phyloP scores from a whole-genome alignment of 164 flowering plant species.

The Magnolia officinalis region DNA sequence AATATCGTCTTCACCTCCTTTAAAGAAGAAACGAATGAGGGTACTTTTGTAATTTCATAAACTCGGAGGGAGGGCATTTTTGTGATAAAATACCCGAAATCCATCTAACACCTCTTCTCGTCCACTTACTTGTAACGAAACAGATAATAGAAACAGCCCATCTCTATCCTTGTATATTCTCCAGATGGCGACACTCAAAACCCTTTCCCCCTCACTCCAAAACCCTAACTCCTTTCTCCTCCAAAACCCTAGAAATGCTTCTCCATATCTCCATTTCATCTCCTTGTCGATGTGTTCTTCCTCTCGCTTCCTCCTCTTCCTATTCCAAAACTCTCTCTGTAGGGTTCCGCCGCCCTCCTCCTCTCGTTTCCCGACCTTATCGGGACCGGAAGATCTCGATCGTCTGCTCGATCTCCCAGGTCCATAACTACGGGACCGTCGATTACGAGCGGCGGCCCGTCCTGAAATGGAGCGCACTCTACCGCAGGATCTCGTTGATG shows the following conservation, averaged over 20 bases:
- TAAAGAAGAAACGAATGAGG: too few species aligned
- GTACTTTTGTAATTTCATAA: too few species aligned
- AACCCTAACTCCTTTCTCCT: neutral
- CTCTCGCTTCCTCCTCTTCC: conserved; percentile 25
- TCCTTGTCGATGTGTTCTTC: conserved; percentile 9
- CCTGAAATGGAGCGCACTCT: conserved; percentile 55
- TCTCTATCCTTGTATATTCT: too few species aligned
- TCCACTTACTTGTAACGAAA: neutral
- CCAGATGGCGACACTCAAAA: neutral
- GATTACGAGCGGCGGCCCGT: conserved; percentile 57
- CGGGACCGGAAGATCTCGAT: conserved; percentile 5
- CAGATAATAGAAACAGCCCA: neutral
- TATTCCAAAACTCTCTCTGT: conserved; percentile 17
- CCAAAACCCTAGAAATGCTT: conserved; percentile 28
- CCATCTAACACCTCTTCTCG: too few species aligned
- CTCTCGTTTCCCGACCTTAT: neutral
- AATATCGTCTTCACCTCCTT: too few species aligned
- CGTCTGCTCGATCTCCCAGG: conserved; percentile 43
- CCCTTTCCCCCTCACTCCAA: neutral
- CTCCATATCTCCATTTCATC: conserved; percentile 28
- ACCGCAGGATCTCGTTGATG: conserved; percentile 52
- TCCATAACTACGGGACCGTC: conserved; percentile 55
- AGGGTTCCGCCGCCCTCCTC: conserved; percentile 11
- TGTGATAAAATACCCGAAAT: too few species aligned
- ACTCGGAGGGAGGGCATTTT: too few species aligned